Percentiles rank a stretch among this genome's conserved stretches.
These are phyloP conservation scores for Lasiodiplodia sp. DNA, from an alignment of 2,329 filamentous ascomycete species.

Conservation along the genomic window DNA sequence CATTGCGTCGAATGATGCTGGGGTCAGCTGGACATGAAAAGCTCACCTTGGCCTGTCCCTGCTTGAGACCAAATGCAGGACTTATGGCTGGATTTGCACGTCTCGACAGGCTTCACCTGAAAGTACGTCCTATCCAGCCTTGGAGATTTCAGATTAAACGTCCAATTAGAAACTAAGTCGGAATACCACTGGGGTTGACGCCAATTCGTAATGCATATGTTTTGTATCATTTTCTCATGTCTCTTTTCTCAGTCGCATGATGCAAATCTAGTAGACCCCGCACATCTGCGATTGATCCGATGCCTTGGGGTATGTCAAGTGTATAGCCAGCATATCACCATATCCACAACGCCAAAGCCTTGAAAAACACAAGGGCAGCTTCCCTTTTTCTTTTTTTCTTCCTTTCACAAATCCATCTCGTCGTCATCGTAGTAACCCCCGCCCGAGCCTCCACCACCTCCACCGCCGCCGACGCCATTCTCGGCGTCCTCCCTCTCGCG, in stretches of 20 bases:
- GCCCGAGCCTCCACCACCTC: constrained; percentile 40
- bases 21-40: neutral
- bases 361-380: neutral
- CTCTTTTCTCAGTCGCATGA: neutral
- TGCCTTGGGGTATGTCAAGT: neutral
- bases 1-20: neutral
- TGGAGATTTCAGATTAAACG: neutral
- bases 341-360: neutral
- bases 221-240: neutral
- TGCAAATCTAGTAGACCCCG: neutral
- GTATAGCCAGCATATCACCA: neutral
- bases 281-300: neutral
- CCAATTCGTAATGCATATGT: neutral
- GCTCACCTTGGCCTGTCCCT: neutral
- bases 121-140: neutral
- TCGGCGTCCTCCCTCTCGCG: constrained; percentile 73
- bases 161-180: neutral
- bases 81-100: neutral
- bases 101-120: neutral
- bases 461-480: constrained; percentile 58
- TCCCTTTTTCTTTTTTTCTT: neutral
- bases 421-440: neutral
- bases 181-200: neutral
- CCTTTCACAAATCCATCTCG: constrained; percentile 59
- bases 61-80: neutral